Evolutionary conservation across 257 asterid genomes (phyloP).

Genomic region (Linderniella brevidens): DNA sequence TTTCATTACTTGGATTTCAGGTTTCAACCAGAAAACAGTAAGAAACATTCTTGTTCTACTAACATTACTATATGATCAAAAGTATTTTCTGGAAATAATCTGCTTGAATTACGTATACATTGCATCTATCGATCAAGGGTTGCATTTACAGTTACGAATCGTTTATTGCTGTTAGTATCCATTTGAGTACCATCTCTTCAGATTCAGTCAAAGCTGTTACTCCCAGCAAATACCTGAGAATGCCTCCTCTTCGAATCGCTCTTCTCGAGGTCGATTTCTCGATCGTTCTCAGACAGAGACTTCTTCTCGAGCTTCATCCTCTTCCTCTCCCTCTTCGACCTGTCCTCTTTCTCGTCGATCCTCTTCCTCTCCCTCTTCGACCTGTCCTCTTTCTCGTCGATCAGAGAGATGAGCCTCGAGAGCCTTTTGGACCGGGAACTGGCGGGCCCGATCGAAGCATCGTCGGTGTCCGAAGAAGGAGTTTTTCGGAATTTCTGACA

Average conservation of each 20-base stretch:
- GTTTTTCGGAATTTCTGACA: conserved; percentile 19
- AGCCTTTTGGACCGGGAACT: conserved; percentile 35
- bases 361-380: conserved; percentile 38
- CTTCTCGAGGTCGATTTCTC: conserved; percentile 18
- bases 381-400: conserved; percentile 26
- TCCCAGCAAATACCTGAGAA: conserved; percentile 3
- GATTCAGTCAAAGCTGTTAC: conserved; percentile 12
- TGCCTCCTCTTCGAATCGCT: conserved; percentile 12
- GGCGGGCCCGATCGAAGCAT: conserved; percentile 13
- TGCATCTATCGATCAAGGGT: too few species aligned
- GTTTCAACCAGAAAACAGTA: background rate
- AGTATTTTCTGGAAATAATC: too few species aligned
- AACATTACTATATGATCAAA: too few species aligned
- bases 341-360: conserved; percentile 29
- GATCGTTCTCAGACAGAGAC: conserved; percentile 16
- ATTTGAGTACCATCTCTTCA: conserved; percentile 7
- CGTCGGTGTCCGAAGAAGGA: background rate
- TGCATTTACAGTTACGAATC: too few species aligned
- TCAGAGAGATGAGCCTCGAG: conserved; percentile 37
- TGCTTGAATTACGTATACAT: too few species aligned
- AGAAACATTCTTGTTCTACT: too few species aligned
- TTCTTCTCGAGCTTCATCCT: conserved; percentile 43
- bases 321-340: conserved; percentile 30
- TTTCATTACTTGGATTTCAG: too few species aligned
- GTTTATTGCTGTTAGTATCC: too few species aligned